Evolutionary conservation across 108 stramenopile genomes (phyloP).

Genomic region (Craspedostauros australis): DNA sequence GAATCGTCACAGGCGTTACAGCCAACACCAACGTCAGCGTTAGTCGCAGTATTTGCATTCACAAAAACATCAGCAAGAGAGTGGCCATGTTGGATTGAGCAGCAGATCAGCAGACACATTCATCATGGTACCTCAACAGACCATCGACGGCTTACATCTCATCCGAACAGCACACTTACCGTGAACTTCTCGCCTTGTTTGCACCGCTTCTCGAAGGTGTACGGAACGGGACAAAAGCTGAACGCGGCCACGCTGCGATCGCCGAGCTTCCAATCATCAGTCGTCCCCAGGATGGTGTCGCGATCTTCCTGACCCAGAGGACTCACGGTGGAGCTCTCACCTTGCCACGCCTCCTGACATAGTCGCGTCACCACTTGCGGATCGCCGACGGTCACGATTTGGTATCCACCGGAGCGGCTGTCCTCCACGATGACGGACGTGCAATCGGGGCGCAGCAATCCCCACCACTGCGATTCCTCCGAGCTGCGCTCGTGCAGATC

Average conservation of each 20-base stretch:
- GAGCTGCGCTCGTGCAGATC: constrained; percentile 77
- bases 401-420: constrained; percentile 62
- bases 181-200: too few relatives aligned
- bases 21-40: too few relatives aligned
- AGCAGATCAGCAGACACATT: too few relatives aligned
- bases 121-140: too few relatives aligned
- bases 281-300: constrained; percentile 66
- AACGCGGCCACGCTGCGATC: constrained; percentile 91
- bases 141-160: too few relatives aligned
- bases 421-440: constrained; percentile 76
- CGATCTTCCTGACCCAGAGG: constrained; percentile 66
- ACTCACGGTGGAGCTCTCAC: constrained; percentile 74
- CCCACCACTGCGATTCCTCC: constrained; percentile 71
- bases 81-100: too few relatives aligned
- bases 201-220: constrained; percentile 59
- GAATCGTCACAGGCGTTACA: too few relatives aligned
- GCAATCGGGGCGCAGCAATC: constrained; percentile 62
- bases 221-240: constrained; percentile 89
- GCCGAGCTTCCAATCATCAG: constrained; percentile 79
- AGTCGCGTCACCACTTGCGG: constrained; percentile 65
- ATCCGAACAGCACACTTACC: too few relatives aligned
- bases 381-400: constrained; percentile 77
- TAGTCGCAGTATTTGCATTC: too few relatives aligned
- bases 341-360: constrained; percentile 74
- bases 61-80: too few relatives aligned